Evolutionary conservation across 2,329 filamentous ascomycete genomes (phyloP).

Genomic region (Sporothrix sp.): DNA sequence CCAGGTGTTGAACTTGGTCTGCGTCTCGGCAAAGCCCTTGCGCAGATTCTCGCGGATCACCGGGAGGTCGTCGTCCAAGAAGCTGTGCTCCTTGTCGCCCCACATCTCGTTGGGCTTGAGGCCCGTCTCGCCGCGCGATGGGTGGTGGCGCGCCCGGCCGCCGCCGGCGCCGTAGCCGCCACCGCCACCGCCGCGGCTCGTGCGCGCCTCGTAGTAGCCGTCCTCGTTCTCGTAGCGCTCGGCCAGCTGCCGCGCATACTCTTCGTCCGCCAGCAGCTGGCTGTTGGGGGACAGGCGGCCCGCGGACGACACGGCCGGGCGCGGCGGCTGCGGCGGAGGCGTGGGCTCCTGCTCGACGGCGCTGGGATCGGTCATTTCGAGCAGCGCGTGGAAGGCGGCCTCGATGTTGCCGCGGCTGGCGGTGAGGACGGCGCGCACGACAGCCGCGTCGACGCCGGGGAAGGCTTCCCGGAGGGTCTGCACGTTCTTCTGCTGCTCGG

Average conservation of each 20-base stretch:
- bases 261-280: conserved; percentile 83
- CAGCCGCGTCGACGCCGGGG: conserved; percentile 65
- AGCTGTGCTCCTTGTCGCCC: conserved; percentile 71
- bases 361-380: conserved; percentile 75
- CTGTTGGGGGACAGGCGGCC: conserved; percentile 56
- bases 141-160: background rate
- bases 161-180: conserved; percentile 23
- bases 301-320: conserved; percentile 63
- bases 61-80: conserved; percentile 91
- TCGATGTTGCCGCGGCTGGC: conserved; percentile 85
- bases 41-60: conserved; percentile 86
- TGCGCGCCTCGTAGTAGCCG: conserved; percentile 48
- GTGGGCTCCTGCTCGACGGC: conserved; percentile 46
- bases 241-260: conserved; percentile 81
- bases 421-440: conserved; percentile 78
- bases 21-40: conserved; percentile 91
- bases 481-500: conserved; percentile 74
- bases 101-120: conserved; percentile 47
- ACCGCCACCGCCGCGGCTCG: conserved; percentile 30
- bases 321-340: conserved; percentile 69
- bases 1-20: conserved; percentile 87
- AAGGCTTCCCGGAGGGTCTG: conserved; percentile 90
- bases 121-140: conserved; percentile 25
- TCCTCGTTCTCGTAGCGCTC: conserved; percentile 68
- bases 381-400: conserved; percentile 86